Percentiles rank a stretch among this genome's conserved stretches.
These are phyloP conservation scores for Penicillium sp. DNA, from an alignment of 2,329 filamentous ascomycete genomes.

Conservation along the genomic window DNA sequence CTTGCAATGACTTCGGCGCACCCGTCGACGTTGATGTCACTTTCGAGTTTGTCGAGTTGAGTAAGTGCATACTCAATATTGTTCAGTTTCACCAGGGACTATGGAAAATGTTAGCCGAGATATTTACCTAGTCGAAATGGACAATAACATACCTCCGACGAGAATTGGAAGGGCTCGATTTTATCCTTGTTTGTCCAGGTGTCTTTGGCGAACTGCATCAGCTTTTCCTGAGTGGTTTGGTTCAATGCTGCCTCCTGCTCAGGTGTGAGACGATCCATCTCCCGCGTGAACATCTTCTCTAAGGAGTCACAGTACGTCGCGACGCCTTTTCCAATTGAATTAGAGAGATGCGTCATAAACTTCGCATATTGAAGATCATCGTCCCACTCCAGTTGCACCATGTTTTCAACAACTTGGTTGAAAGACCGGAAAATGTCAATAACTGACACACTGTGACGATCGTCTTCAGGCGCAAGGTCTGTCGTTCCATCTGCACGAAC, in stretches of 20 bases:
- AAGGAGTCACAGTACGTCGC: conserved; percentile 88
- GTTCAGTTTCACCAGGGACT: conserved; percentile 98
- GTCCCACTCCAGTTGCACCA: conserved; percentile 84
- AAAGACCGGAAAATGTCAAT: conserved; percentile 94
- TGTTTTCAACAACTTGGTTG: conserved; percentile 84
- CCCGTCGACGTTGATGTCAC: conserved; percentile 84
- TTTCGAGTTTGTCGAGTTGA: conserved; percentile 86
- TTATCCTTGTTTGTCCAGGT: conserved; percentile 90
- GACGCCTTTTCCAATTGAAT: conserved; percentile 78
- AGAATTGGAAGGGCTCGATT: conserved; percentile 95
- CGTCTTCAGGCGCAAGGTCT: conserved; percentile 68
- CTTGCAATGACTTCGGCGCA: conserved; percentile 80
- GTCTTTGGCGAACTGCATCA: conserved; percentile 90
- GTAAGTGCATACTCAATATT: conserved; percentile 94
- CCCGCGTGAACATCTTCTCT: conserved; percentile 78
- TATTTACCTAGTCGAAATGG: background rate
- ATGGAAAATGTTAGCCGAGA: conserved; percentile 30
- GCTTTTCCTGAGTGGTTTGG: conserved; percentile 85
- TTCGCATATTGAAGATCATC: conserved; percentile 91
- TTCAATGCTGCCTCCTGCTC: conserved; percentile 77
- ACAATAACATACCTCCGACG: conserved; percentile 67
- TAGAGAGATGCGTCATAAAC: conserved; percentile 93
- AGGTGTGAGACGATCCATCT: conserved; percentile 90
- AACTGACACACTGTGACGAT: conserved; percentile 88
- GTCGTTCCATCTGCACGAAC: conserved; percentile 66